Evolutionary conservation across 768 basidiomycete species (phyloP), one percentile per base, ranked within the genome.

Genomic region (Filobasidium wieringae): DNA sequence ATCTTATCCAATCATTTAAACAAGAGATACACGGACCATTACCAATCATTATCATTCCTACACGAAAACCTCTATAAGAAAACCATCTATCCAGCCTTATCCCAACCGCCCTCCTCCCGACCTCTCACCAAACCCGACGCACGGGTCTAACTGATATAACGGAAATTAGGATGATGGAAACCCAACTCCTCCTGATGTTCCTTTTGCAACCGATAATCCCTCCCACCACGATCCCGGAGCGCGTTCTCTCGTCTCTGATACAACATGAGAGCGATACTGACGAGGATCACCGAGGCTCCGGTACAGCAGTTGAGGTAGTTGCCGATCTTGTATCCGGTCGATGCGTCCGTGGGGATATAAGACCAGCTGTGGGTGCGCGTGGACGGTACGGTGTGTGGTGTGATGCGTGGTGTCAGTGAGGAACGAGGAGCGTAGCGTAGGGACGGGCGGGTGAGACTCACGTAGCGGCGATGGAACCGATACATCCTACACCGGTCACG

Each of bases 401-500:
- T n/a, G n/a, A n/a, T n/a, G n/a, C n/a, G n/a, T n/a, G n/a, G n/a
- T n/a, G n/a, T n/a, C n/a, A n/a, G n/a, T n/a, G n/a, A n/a, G n/a
- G n/a, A n/a, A n/a, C n/a, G n/a, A n/a, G 24, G 19, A 43, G 41
- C 41, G 41, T 43, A n/a, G 8, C 8, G 41, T 43, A 24, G 8
- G 24, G 41, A 43, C 19, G 11, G 14, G 19, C 12, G 27, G 26
- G 34, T 12, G 11, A 14, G 24, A 22, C 24, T 19, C 37, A 55
- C 19, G 53, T 55, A 7, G 53, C 29, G 8, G 37, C 33, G 24
- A 55, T 26, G 6, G 30, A 31, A 26, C 53, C 53, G 22, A 41
- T 26, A 43, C 37, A 63, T 8, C 68, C 64, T 1, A 51, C 14
- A 32, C 61, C 37, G 31, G 65, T 65, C 30, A 40, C 54, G 7